These are phyloP conservation scores for Phytophthora melonis DNA, from an alignment of 352 stramenopile species.

Conservation along the genomic window DNA sequence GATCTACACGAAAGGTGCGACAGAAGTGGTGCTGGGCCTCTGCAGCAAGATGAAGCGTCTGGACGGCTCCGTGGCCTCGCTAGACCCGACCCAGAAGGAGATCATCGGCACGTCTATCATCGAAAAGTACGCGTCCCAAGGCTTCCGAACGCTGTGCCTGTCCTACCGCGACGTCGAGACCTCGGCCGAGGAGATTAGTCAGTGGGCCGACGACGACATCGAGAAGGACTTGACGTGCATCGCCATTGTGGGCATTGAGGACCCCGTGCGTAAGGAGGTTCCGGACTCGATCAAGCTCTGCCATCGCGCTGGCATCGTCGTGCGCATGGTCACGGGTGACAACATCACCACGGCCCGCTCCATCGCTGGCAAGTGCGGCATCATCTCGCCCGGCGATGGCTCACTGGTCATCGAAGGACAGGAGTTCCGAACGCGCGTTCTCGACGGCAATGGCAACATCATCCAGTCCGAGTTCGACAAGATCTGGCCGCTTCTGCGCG, in stretches of 20 bases:
- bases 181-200: conserved; percentile 67
- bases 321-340: conserved; percentile 99
- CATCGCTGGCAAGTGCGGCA: conserved; percentile 82
- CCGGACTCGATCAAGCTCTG: conserved; percentile 93
- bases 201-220: conserved; percentile 80
- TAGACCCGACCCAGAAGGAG: conserved; percentile 65
- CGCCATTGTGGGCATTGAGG: conserved; percentile 94
- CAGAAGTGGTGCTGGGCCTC: conserved; percentile 76
- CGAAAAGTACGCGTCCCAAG: conserved; percentile 84
- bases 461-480: conserved; percentile 92
- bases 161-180: conserved; percentile 86
- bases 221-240: conserved; percentile 92
- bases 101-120: conserved; percentile 75
- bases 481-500: conserved; percentile 92
- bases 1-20: conserved; percentile 83
- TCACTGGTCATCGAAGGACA: conserved; percentile 75
- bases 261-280: conserved; percentile 94
- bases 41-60: conserved; percentile 75
- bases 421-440: conserved; percentile 72
- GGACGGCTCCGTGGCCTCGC: conserved; percentile 63
- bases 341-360: conserved; percentile 94
- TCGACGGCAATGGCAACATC: conserved; percentile 74
- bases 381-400: conserved; percentile 60
- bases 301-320: conserved; percentile 95
- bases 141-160: conserved; percentile 85